Evolutionary conservation across 805 yeast genomes (phyloP).

Genomic region (Metschnikowia lunata): DNA sequence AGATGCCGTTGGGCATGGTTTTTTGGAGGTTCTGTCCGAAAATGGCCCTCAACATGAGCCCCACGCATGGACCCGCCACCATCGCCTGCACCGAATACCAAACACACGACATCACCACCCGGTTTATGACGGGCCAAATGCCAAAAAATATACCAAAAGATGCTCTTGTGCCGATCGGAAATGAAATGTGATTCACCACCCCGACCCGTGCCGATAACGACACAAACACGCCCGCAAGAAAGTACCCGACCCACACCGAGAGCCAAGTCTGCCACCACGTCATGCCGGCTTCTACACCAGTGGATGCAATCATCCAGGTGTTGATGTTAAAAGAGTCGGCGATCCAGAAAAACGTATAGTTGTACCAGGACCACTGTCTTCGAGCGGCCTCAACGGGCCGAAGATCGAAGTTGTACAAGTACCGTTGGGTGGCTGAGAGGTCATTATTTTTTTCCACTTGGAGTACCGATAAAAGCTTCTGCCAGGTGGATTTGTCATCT

Average conservation of each 20-base stretch:
- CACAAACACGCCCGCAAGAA: constrained; percentile 64
- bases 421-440: constrained; percentile 55
- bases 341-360: constrained; percentile 77
- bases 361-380: constrained; percentile 83
- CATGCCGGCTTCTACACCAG: constrained; percentile 65
- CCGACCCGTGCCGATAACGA: constrained; percentile 75
- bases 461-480: constrained; percentile 12
- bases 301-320: constrained; percentile 88
- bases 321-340: constrained; percentile 88
- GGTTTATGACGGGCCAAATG: constrained; percentile 81
- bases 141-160: constrained; percentile 87
- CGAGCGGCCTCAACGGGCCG: constrained; percentile 72
- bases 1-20: constrained; percentile 60
- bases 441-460: constrained; percentile 36
- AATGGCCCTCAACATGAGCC: constrained; percentile 62
- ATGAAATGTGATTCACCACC: constrained; percentile 72
- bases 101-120: constrained; percentile 81
- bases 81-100: constrained; percentile 89
- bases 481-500: constrained; percentile 66
- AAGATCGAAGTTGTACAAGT: constrained; percentile 69
- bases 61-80: constrained; percentile 80
- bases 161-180: constrained; percentile 78
- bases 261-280: constrained; percentile 93
- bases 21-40: constrained; percentile 59
- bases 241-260: constrained; percentile 82